Evolutionary conservation across 2,329 filamentous ascomycete species (phyloP), one percentile per base, ranked within the genome.

Genomic region (Sarocladium strictum): DNA sequence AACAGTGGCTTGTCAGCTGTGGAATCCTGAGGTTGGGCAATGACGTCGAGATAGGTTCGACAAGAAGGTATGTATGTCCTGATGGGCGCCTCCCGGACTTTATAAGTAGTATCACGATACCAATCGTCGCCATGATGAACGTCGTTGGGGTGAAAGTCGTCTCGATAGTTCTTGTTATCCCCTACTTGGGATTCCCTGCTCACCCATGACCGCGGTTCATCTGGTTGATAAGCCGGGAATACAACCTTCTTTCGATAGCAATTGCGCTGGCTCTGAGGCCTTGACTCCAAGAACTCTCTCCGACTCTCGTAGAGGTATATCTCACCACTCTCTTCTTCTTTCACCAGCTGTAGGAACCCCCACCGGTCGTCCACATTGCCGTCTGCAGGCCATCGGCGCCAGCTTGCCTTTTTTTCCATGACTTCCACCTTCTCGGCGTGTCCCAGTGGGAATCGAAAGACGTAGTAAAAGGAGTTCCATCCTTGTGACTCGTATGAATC

Each of bases 191-290:
- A 29, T 23, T 33, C 23, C 12, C 17, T 51, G 29, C 47, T 51
- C 11, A 35, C 17, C 47, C 47, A 51, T 3, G 27, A 23, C 12
- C 14, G 17, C 12, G 47, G 23, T 29, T 35, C 47, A 14, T 23
- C 26, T 9, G 47, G 26, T 29, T 35, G 27, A 51, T n/a, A 17
- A 15, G 9, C 15, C 15, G 47, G 14, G 14, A 35, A 51, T 15
- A 29, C 14, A 17, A 54, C 33, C 40, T 38, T 41, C 26, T 56
- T 53, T n/a, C 54, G 50, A 37, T 53, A 50, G 23, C 38, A 53
- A 24, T 47, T 54, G 41, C 50, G 17, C 32, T 53, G 23, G 27
- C 38, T 49, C 41, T 53, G 41, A 49, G 45, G 23, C 17, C 40
- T 47, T 10, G 32, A 10, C 38, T 32, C 27, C 26, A 51, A 17